Percentiles rank a stretch among this genome's conserved stretches.
Conservation (phyloP, 208 protist genomes). For the Leishmania turanica region DNA sequence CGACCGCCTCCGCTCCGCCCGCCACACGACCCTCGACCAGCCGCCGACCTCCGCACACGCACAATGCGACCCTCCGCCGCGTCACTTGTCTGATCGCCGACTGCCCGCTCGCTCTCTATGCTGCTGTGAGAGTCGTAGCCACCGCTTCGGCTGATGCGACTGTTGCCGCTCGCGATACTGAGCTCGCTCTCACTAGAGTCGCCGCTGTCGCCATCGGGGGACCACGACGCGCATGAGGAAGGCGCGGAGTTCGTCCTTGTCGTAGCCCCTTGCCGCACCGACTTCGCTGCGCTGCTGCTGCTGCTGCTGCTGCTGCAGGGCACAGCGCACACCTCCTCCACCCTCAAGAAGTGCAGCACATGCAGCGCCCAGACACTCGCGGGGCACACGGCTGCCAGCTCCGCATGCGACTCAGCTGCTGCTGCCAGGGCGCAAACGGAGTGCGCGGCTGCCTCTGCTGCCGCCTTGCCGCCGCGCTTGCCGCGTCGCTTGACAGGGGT, state of each 20-base stretch:
- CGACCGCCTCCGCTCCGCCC: background rate
- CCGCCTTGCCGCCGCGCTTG: conserved; percentile 8
- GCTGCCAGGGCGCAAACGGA: conserved; percentile 1
- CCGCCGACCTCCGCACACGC: background rate
- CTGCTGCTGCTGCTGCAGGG: background rate
- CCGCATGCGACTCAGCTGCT: conserved; percentile 3
- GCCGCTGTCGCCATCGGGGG: background rate
- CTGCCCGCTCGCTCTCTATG: background rate
- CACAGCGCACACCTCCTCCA: conserved; percentile 45
- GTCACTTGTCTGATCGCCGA: background rate
- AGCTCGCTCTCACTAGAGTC: conserved; percentile 1
- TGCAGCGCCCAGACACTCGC: conserved; percentile 43
- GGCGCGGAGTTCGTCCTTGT: background rate
- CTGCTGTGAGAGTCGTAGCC: background rate
- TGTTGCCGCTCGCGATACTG: background rate
- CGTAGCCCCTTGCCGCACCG: background rate
- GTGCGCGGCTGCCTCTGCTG: conserved; percentile 11
- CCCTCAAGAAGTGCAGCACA: conserved; percentile 49
- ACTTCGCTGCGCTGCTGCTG: background rate
- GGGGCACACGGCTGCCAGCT: conserved; percentile 12
- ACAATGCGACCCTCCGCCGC: background rate
- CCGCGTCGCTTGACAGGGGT: conserved; percentile 10
- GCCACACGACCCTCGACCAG: background rate
- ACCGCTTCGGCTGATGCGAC: background rate
- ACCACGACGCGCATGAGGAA: background rate